Evolutionary conservation across 352 stramenopile species (phyloP), one percentile per base, ranked within the genome.

Genomic region (Globisporangium perplexum): DNA sequence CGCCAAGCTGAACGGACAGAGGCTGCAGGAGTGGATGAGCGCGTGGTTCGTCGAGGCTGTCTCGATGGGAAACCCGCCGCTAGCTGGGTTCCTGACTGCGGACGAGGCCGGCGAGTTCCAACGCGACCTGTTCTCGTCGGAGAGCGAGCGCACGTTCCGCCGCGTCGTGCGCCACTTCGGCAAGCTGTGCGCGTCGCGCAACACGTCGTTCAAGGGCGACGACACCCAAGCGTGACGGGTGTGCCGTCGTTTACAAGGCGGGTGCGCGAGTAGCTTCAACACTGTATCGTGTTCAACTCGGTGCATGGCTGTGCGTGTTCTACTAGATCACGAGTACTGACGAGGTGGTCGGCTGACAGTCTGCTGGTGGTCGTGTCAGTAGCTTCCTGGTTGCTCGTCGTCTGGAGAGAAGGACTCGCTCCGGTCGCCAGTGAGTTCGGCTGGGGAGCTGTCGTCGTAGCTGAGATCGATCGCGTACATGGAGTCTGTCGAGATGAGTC

Each of bases 161-260:
- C 81, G 83, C 26, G 68, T 67, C 1, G 63, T 93, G 22, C 81
- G 83, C 23, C 83, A 93, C 57, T 95, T 95, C 47, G 78, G 75
- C 36, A 88, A 88, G 53, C 65, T 87, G n/a, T 95, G 84, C 46
- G 74, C 69, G 56, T 89, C 81, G 52, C 71, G 82, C 33, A 89
- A 86, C n/a, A 73, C 80, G 18, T 73, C 68, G 49, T 66, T 72
- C 26, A 76, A 66, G 52, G 52, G 62, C 47, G 45, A 52, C 30
- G 63, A 72, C 20, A 53, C 60, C 24, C 50, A 64, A 24, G 72
- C 71, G 41, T 46, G n/a, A 46, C 6, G 39, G 24, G 15, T 14
- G 35, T 14, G 35, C 5, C 35, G 12, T 6, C 35, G 1, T 41
- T 50, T 53, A 45, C 47, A 53, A 50, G 52, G 50, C 55, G 59